A percentile compares a stretch with the other conserved stretches of the same genome.
Conservation (phyloP, 1,139 yeast species). For the Nakaseomyces glabratus region DNA sequence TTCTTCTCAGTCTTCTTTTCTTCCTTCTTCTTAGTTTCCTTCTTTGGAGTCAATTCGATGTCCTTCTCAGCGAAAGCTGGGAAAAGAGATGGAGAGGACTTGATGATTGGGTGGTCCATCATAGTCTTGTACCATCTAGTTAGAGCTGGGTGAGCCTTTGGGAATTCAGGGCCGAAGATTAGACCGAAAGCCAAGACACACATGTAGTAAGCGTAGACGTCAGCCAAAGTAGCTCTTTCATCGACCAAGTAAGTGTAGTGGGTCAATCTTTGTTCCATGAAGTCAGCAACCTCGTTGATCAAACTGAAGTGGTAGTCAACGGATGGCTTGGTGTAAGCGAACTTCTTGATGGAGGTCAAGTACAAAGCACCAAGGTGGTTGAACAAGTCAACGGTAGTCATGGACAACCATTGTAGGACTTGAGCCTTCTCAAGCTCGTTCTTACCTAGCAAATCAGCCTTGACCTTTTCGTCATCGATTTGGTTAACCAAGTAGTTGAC, state of each 20-base stretch:
- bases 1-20: slow-evolving; percentile 30
- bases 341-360: slow-evolving; percentile 26
- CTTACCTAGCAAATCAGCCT: slow-evolving; percentile 43
- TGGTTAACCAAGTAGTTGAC: slow-evolving; percentile 31
- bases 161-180: slow-evolving; percentile 61
- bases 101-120: slow-evolving; percentile 46
- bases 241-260: slow-evolving; percentile 77
- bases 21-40: slow-evolving; percentile 49
- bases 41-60: slow-evolving; percentile 63
- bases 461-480: slow-evolving; percentile 22
- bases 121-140: slow-evolving; percentile 79
- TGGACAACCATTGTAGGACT: slow-evolving; percentile 64
- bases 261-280: slow-evolving; percentile 52
- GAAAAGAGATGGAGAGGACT: slow-evolving; percentile 37
- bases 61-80: slow-evolving; percentile 52
- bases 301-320: slow-evolving; percentile 44
- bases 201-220: slow-evolving; percentile 49
- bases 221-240: slow-evolving; percentile 76
- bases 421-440: slow-evolving; percentile 55
- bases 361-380: slow-evolving; percentile 29
- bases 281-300: slow-evolving; percentile 35
- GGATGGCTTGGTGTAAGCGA: slow-evolving; percentile 63
- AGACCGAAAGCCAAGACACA: slow-evolving; percentile 48
- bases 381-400: slow-evolving; percentile 57
- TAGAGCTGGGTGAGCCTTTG: slow-evolving; percentile 54